These are phyloP conservation scores for Aspergillus nanangensis DNA, from an alignment of 495 filamentous ascomycete genomes.

Conservation along the genomic window DNA sequence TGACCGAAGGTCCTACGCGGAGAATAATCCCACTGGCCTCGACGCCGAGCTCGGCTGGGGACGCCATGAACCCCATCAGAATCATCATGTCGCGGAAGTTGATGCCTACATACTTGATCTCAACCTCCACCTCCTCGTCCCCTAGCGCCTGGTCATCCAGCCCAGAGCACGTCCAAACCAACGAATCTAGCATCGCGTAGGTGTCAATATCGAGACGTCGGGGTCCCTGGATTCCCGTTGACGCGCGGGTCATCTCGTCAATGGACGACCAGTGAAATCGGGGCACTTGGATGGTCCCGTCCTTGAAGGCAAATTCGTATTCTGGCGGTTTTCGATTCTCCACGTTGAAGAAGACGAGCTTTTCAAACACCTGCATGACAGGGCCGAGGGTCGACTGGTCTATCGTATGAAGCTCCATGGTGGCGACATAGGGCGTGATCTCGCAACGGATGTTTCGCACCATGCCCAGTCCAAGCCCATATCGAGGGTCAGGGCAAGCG, in stretches of 20 bases:
- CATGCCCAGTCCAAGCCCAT: slow-evolving; percentile 30
- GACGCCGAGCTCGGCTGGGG: slow-evolving; percentile 11
- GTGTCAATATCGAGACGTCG: slow-evolving; percentile 14
- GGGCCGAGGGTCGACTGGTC: slow-evolving; percentile 6
- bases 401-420: slow-evolving; percentile 33
- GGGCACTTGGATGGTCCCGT: slow-evolving; percentile 19
- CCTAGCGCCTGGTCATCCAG: background rate
- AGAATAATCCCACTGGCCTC: slow-evolving; percentile 38
- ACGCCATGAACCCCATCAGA: slow-evolving; percentile 24
- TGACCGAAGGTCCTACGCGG: slow-evolving; percentile 32
- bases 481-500: slow-evolving; percentile 32
- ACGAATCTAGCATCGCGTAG: slow-evolving; percentile 19
- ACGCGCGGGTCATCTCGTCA: slow-evolving; percentile 9
- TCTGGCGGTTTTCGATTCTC: slow-evolving; percentile 14
- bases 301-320: slow-evolving; percentile 28
- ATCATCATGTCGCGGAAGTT: slow-evolving; percentile 40
- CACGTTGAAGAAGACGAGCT: slow-evolving; percentile 11
- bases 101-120: slow-evolving; percentile 34
- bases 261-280: slow-evolving; percentile 24
- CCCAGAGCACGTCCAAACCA: slow-evolving; percentile 17
- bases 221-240: background rate
- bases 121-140: slow-evolving; percentile 26
- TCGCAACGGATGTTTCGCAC: slow-evolving; percentile 39
- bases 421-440: slow-evolving; percentile 29
- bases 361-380: slow-evolving; percentile 14